Base-by-base conservation (phyloP, 257 asterid species). In the Orobanche coerulescens region DNA sequence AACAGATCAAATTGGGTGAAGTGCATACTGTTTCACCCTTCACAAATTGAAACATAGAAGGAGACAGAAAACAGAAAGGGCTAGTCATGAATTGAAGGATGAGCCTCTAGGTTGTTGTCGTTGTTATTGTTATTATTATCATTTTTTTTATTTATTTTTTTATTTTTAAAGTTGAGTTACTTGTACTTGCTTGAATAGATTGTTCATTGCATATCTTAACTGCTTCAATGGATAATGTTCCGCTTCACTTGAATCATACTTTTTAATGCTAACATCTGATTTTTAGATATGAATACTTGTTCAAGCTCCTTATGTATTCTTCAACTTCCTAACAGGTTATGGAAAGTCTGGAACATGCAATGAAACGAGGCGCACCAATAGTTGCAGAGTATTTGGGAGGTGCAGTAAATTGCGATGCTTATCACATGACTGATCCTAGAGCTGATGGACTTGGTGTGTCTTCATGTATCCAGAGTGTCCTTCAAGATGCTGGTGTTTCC, bases 371-470 rank as follows among this genome's bases (percentile, higher is more conserved):
- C 62, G 98, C 95, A 16, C 95, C 94, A 15, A 92, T 92, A 73
- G 80, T 92, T 54, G 98, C 96, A 0, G 98, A 92, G 73, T 92
- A 88, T 70, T 69, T 92, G 80, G 98, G 98, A 47, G 98, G 96
- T 54, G 95, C 96, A 13, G 87, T 86, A 40, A 88, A 84, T 74
- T 92, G 96, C 48, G 98, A 88, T 81, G 96, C 98, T 50, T 70
- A 88, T 80, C 96, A 92, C 79, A 86, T 92, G 95, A 92, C 98
- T 22, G 95, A 86, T 72, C 98, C 96, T n/a, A 80, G 98, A 69
- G 74, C 96, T 36, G 98, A 92, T 74, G 98, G 98, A 47, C 94
- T 92, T 66, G 95, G 98, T 68, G 98, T 88, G 28, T 92, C 98
- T 63, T 82, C 98, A 37, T 92, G 98, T 58, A 92, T 92, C 73